Evolutionary conservation across 208 protist species (phyloP).

Genomic region (Strigomonas galati): DNA sequence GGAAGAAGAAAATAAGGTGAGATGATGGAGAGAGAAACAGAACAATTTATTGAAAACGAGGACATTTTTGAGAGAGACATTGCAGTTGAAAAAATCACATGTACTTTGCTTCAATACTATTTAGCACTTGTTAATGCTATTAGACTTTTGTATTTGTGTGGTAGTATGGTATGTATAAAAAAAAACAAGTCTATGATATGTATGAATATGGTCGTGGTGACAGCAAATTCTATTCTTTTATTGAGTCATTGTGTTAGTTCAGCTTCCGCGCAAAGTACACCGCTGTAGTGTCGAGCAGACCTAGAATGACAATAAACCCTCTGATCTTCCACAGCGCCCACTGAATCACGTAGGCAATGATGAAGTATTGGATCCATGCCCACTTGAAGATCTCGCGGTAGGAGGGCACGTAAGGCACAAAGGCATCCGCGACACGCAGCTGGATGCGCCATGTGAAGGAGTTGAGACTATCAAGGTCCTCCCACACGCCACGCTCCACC

Average conservation of each 20-base stretch:
- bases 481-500: constrained; percentile 32
- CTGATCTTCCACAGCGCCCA: constrained; percentile 72
- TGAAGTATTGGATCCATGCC: constrained; percentile 84
- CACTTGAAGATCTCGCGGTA: constrained; percentile 72
- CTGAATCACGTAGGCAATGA: constrained; percentile 65
- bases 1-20: constrained; percentile 1
- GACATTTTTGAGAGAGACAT: too few species aligned
- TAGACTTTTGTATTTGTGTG: not conserved
- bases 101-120: too few species aligned
- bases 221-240: not conserved
- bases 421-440: constrained; percentile 46
- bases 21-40: not conserved
- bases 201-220: not conserved
- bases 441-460: constrained; percentile 68
- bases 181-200: not conserved
- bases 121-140: too few species aligned
- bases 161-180: not conserved
- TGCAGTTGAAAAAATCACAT: too few species aligned
- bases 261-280: constrained; percentile 25
- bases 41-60: not conserved
- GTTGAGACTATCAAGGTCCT: constrained; percentile 59
- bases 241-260: not conserved
- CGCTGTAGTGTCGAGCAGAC: constrained; percentile 50
- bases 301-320: constrained; percentile 50
- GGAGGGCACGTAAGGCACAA: constrained; percentile 60